A percentile compares a stretch with the other conserved stretches of the same genome.
Evolutionary conservation across 176 grass and related monocot genomes (phyloP).

Genomic region (Oryza longistaminata): DNA sequence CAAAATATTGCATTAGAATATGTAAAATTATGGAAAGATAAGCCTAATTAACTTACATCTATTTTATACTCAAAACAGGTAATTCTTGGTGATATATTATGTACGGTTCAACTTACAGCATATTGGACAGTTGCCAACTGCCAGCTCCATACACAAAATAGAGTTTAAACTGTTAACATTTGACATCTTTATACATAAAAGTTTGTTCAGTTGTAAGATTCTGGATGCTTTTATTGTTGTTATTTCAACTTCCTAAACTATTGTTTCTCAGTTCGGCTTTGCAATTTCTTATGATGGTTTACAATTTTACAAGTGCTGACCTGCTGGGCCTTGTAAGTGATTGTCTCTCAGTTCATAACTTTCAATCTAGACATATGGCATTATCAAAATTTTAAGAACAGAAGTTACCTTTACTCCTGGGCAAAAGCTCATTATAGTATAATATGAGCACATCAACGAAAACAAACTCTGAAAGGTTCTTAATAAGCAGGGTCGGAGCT

Average conservation of each 20-base stretch:
- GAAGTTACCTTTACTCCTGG: constrained; percentile 65
- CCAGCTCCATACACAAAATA: not conserved
- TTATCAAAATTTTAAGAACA: constrained; percentile 25
- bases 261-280: not conserved
- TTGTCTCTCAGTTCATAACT: not conserved
- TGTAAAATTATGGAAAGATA: constrained; percentile 9
- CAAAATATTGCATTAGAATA: constrained; percentile 13
- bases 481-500: constrained; percentile 89
- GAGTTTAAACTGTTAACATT: constrained; percentile 28
- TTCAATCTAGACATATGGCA: constrained; percentile 2
- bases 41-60: not conserved
- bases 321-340: not conserved
- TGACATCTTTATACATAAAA: constrained; percentile 37
- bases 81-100: not conserved
- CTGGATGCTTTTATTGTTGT: not conserved
- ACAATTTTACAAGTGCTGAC: constrained; percentile 10
- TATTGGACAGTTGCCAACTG: not conserved
- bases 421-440: constrained; percentile 84
- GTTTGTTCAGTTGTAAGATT: constrained; percentile 15
- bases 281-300: constrained; percentile 35
- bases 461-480: constrained; percentile 86
- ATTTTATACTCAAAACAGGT: not conserved
- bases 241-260: constrained; percentile 19
- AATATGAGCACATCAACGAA: constrained; percentile 90
- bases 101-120: not conserved